Conservation (phyloP, 805 yeast genomes). For the Priceomyces medius region DNA sequence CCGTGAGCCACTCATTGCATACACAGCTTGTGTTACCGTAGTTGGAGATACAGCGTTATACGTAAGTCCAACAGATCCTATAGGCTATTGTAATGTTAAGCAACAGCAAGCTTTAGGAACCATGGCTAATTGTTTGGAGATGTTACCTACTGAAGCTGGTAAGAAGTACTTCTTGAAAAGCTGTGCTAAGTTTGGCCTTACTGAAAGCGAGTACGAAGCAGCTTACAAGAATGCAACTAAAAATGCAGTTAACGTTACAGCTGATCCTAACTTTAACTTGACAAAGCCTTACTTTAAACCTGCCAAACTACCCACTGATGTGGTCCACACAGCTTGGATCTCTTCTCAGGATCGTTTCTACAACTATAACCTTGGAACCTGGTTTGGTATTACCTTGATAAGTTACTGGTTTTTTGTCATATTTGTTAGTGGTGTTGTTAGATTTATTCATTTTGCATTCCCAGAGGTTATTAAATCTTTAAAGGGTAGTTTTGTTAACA, state of each 20-base stretch:
- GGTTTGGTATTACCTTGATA: constrained; percentile 31
- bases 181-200: constrained; percentile 25
- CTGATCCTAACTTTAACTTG: constrained; percentile 27
- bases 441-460: constrained; percentile 19
- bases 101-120: constrained; percentile 41
- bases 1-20: constrained; percentile 23
- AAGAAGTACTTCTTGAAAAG: constrained; percentile 21
- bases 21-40: constrained; percentile 24
- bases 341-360: constrained; percentile 27
- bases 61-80: constrained; percentile 23
- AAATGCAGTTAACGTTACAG: constrained; percentile 31
- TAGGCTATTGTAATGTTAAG: constrained; percentile 32
- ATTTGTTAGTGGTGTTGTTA: constrained; percentile 34
- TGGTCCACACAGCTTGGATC: constrained; percentile 26
- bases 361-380: constrained; percentile 40
- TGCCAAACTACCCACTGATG: constrained; percentile 24
- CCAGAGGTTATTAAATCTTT: constrained; percentile 29
- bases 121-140: constrained; percentile 33
- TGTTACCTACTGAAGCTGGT: constrained; percentile 22
- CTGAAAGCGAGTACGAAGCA: constrained; percentile 29
- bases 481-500: constrained; percentile 20
- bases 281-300: constrained; percentile 35
- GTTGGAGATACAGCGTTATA: constrained; percentile 25
- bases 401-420: constrained; percentile 30
- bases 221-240: constrained; percentile 43